phyloP scores from a whole-genome alignment of 768 basidiomycete genomes.

The Amanita pseudoporphyria region DNA sequence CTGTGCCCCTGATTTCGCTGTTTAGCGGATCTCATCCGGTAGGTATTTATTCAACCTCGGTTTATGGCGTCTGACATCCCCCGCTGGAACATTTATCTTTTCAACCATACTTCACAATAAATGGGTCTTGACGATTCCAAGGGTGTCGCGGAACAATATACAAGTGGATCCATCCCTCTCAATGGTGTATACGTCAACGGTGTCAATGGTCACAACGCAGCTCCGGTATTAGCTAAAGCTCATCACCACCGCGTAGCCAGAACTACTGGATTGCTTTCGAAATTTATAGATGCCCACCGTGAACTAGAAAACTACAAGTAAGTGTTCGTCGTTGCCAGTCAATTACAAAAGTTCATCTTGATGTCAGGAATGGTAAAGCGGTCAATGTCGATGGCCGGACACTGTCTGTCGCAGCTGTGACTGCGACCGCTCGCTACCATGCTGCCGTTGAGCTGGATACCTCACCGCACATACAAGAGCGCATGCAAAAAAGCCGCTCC shows the following conservation, averaged over 20 bases:
- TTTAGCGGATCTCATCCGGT: constrained; percentile 7
- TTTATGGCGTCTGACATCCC: too few relatives aligned
- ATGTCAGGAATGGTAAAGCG: constrained; percentile 36
- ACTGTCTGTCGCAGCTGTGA: constrained; percentile 57
- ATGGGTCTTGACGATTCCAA: constrained; percentile 20
- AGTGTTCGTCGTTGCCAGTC: constrained; percentile 33
- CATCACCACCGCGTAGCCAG: neutral
- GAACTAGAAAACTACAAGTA: constrained; percentile 53
- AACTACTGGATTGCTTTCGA: constrained; percentile 16
- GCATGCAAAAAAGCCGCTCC: constrained; percentile 51
- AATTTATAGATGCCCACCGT: constrained; percentile 36
- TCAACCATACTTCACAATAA: constrained; percentile 7
- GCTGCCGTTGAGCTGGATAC: constrained; percentile 34
- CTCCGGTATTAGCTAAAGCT: neutral
- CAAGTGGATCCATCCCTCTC: neutral
- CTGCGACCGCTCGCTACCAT: constrained; percentile 53
- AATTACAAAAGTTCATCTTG: constrained; percentile 18
- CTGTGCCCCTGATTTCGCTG: neutral
- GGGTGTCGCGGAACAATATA: constrained; percentile 11
- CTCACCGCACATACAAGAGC: constrained; percentile 32
- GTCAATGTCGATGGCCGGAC: constrained; percentile 56
- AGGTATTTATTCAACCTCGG: neutral
- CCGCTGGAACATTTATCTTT: neutral
- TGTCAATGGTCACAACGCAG: constrained; percentile 4
- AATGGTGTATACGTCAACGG: constrained; percentile 1